A percentile compares a stretch with the other conserved stretches of the same genome.
phyloP scores from a whole-genome alignment of 2,329 filamentous ascomycete species.

The Drechslerella coelobrocha region DNA sequence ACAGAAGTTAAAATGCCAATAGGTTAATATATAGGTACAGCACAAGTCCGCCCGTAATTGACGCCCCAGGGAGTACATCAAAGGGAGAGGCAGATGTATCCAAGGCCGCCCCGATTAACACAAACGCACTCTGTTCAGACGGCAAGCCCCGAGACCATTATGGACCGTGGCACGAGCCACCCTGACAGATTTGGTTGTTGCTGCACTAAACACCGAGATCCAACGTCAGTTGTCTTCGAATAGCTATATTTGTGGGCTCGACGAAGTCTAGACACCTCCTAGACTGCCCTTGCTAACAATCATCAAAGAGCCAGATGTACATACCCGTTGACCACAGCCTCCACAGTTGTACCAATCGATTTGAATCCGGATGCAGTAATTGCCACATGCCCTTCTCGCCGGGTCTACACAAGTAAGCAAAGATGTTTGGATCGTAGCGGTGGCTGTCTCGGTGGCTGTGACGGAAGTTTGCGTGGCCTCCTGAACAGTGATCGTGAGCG shows the following conservation, averaged over 20 bases:
- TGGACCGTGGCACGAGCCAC: background rate
- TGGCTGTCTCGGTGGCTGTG: constrained; percentile 19
- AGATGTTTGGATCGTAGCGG: constrained; percentile 10
- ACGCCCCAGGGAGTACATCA: too few species aligned
- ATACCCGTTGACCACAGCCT: constrained; percentile 16
- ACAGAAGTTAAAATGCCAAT: too few species aligned
- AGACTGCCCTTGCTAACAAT: background rate
- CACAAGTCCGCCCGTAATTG: too few species aligned
- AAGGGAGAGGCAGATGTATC: too few species aligned
- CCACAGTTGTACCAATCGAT: constrained; percentile 35
- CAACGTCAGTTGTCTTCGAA: too few species aligned
- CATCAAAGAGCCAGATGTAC: background rate
- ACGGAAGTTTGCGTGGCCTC: constrained; percentile 17
- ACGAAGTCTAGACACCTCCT: background rate
- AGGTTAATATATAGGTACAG: too few species aligned
- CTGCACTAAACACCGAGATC: constrained; percentile 19
- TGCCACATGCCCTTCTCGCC: constrained; percentile 6
- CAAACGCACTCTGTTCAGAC: background rate
- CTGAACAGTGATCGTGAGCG: constrained; percentile 20
- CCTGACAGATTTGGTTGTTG: constrained; percentile 10
- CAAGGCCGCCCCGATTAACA: too few species aligned
- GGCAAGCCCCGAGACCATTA: background rate
- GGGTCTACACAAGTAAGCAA: constrained; percentile 23
- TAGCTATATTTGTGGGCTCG: background rate
- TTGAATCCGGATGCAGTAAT: constrained; percentile 13